A percentile compares a stretch with the other conserved stretches of the same genome.
Conservation (phyloP, 352 stramenopile species). For the Pythium brachiatum region DNA sequence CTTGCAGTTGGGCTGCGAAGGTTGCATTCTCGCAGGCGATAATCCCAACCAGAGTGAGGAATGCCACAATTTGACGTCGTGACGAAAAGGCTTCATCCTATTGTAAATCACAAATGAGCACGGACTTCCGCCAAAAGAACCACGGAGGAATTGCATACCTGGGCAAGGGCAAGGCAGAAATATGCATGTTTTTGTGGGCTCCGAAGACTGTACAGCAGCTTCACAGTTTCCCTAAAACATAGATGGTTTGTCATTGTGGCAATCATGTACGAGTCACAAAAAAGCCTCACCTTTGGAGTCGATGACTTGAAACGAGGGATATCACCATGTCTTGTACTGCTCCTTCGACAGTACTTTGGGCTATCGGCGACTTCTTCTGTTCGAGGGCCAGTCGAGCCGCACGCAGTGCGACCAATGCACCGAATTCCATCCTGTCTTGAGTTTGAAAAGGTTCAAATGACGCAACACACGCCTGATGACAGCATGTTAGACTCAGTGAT, state of each 20-base stretch:
- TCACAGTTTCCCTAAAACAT: conserved; percentile 11
- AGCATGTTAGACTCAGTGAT: too few species aligned
- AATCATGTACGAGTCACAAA: too few species aligned
- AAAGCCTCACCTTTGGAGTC: conserved; percentile 17
- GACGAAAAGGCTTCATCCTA: conserved; percentile 23
- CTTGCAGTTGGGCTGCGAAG: conserved; percentile 2
- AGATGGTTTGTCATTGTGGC: too few species aligned
- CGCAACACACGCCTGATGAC: neutral
- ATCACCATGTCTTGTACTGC: neutral
- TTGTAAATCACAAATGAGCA: neutral
- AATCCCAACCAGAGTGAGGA: conserved; percentile 20
- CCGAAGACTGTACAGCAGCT: conserved; percentile 15
- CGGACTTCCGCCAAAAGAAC: too few species aligned
- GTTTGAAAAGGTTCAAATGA: neutral
- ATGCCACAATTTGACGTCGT: conserved; percentile 5
- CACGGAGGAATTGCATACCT: conserved; percentile 14
- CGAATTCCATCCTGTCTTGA: neutral
- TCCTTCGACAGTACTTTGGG: neutral
- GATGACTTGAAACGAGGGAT: neutral
- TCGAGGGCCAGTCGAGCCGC: conserved; percentile 9
- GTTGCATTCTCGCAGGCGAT: conserved; percentile 20
- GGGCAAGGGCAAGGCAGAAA: conserved; percentile 15
- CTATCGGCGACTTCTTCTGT: neutral
- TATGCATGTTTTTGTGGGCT: conserved; percentile 23
- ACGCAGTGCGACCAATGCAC: conserved; percentile 12